Percentiles rank a stretch among this genome's conserved stretches.
Conservation (phyloP, 805 yeast genomes). For the Wickerhamiella sorbophila region DNA sequence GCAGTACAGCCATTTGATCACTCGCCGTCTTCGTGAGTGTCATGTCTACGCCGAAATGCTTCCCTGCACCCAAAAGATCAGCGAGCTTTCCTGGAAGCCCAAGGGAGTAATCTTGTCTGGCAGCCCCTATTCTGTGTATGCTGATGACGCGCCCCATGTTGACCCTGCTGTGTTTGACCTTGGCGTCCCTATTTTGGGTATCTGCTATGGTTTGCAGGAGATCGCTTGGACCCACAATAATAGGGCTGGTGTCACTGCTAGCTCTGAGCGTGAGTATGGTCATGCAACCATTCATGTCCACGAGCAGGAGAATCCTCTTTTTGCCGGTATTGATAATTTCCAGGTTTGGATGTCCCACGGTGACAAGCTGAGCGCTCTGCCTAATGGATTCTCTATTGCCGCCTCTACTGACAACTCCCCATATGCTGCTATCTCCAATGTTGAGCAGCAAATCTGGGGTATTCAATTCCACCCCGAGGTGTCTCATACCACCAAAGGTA, state of each 20-base stretch:
- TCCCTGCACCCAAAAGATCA: constrained; percentile 95
- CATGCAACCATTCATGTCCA: constrained; percentile 78
- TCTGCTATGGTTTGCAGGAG: constrained; percentile 99
- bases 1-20: constrained; percentile 91
- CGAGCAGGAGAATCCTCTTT: constrained; percentile 54
- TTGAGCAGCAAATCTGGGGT: constrained; percentile 64
- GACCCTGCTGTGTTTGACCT: constrained; percentile 86
- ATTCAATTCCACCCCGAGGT: constrained; percentile 99
- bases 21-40: constrained; percentile 94
- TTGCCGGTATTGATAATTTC: constrained; percentile 81
- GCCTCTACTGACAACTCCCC: constrained; percentile 94
- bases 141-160: constrained; percentile 91
- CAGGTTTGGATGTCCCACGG: constrained; percentile 99
- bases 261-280: constrained; percentile 96
- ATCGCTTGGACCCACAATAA: constrained; percentile 89
- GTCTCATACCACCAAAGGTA: constrained; percentile 89
- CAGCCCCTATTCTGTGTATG: constrained; percentile 96
- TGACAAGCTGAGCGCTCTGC: constrained; percentile 83
- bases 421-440: constrained; percentile 79
- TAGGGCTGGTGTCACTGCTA: constrained; percentile 76
- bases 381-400: constrained; percentile 74
- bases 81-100: constrained; percentile 86
- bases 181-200: constrained; percentile 88
- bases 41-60: constrained; percentile 98
- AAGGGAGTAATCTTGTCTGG: constrained; percentile 94